Base-by-base conservation (phyloP, 257 asterid species). In the Solanum habrochaites region DNA sequence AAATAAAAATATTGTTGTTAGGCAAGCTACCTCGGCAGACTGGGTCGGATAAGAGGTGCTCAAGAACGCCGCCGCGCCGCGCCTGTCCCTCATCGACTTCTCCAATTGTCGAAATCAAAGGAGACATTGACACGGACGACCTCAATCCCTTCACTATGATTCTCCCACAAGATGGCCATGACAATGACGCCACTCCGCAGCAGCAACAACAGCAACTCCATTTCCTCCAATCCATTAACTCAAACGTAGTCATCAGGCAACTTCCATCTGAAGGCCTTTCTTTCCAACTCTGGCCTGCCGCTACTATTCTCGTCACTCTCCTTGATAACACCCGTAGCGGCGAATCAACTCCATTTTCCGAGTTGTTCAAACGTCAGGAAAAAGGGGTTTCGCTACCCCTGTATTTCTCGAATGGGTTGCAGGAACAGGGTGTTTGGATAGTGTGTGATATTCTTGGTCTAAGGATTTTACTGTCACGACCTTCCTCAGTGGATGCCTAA, bases 201-300 rank as follows among this genome's bases (percentile, higher is more conserved):
- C 83, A 75, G 11, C 43, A 40, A 23, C 86, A 75, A 16, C 90
- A 86, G 7, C 90, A 89, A 52, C 62, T 32, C 83, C 89, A 91
- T 89, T 47, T 35, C 69, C 93, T 97, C 74, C 71, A 69, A 6
- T 95, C 98, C 72, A 90, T 95, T 83, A 88, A 91, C 88, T 82
- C 96, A 85, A 67, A 89, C 56, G 49, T 95, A 2, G 60, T 87
- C 88, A 92, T 95, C 87, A 90, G 95, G 10, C 98, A 92, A 70
- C 88, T 95, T 66, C 95, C 98, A 40, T 94, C 97, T 52, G 90
- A 94, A 89, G 99, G 99, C 92, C 86, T 95, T 91, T 90, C 98
- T 56, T 95, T 94, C 93, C 94, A 97, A 92, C 98, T 95, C 90
- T 97, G 99, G 99, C 98, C 99, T 8, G 99, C 98, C 42, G 98